Percentiles rank a stretch among this genome's conserved stretches.
Evolutionary conservation across 208 protist genomes (phyloP).

Genomic region (Leishmania major): DNA sequence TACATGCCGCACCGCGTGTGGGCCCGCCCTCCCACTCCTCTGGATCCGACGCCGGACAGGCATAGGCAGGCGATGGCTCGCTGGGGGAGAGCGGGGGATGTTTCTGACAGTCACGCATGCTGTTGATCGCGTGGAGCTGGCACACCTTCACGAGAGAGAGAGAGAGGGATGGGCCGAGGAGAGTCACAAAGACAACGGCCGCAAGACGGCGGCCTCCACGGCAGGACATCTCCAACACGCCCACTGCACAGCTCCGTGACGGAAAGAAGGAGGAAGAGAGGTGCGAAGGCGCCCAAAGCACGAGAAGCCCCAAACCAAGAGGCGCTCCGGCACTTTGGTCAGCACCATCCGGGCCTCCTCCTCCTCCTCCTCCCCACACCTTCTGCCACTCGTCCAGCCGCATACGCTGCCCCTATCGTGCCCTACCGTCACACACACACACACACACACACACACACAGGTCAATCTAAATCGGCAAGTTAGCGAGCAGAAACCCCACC

Average conservation of each 20-base stretch:
- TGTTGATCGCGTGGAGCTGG: not conserved
- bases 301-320: not conserved
- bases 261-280: not conserved
- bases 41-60: constrained; percentile 4
- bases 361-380: not conserved
- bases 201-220: not conserved
- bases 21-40: too few species aligned
- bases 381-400: not conserved
- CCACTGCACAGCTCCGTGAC: not conserved
- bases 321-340: not conserved
- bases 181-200: not conserved
- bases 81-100: not conserved
- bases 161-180: not conserved
- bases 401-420: not conserved
- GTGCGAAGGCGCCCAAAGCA: not conserved
- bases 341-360: not conserved
- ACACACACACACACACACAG: constrained; percentile 8
- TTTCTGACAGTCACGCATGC: not conserved
- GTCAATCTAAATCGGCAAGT: constrained; percentile 49
- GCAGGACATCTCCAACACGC: not conserved
- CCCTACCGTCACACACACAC: not conserved
- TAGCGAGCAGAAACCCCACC: constrained; percentile 78
- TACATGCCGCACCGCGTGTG: not conserved
- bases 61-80: not conserved
- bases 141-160: not conserved